Percentiles rank a stretch among this genome's conserved stretches.
These are phyloP conservation scores for Orbilia brochopaga DNA, from an alignment of 2,329 filamentous ascomycete species.

Conservation along the genomic window DNA sequence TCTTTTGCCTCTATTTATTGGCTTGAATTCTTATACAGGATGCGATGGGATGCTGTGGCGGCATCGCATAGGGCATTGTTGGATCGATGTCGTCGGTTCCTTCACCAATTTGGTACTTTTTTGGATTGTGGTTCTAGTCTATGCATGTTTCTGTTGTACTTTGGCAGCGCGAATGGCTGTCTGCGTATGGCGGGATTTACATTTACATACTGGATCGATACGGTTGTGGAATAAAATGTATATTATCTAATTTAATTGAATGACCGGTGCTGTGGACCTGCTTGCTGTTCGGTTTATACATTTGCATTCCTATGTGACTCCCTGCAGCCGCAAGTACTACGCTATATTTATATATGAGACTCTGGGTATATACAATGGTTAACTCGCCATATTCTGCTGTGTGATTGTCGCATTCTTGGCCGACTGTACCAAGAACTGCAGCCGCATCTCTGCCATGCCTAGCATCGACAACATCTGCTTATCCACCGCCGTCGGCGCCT, in stretches of 20 bases:
- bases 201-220: constrained; percentile 2
- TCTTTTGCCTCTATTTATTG: not conserved
- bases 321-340: too few species aligned
- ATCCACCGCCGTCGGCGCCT: constrained; percentile 13
- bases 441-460: constrained; percentile 7
- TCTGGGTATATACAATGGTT: too few species aligned
- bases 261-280: too few species aligned
- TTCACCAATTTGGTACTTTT: not conserved
- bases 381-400: not conserved
- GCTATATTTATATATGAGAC: too few species aligned
- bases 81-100: not conserved
- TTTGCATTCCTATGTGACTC: too few species aligned
- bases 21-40: too few species aligned
- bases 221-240: constrained; percentile 3
- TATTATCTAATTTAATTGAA: constrained; percentile 20
- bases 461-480: constrained; percentile 35
- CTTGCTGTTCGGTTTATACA: too few species aligned
- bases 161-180: constrained; percentile 5
- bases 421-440: constrained; percentile 21
- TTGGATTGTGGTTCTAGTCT: constrained; percentile 1
- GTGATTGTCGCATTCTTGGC: constrained; percentile 13
- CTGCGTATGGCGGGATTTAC: too few species aligned
- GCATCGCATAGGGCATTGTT: too few species aligned
- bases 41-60: not conserved
- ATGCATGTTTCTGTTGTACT: not conserved